Conservation (phyloP, 2,329 filamentous ascomycete species). For the Colletotrichum lindemuthianum region DNA sequence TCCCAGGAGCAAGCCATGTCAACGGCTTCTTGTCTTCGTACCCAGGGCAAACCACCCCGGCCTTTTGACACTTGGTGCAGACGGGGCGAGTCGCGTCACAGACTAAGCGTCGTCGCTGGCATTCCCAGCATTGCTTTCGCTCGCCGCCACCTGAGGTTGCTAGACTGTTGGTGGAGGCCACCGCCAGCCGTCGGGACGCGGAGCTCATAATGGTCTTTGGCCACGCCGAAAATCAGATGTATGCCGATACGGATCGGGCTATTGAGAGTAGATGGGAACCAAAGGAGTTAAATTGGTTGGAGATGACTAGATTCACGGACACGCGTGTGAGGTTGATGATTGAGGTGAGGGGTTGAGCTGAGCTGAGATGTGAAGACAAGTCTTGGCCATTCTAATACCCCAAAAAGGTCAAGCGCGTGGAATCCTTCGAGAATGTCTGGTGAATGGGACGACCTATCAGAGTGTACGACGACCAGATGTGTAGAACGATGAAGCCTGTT, state of each 20-base stretch:
- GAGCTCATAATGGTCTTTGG: background rate
- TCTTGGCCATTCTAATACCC: constrained; percentile 37
- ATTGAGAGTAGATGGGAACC: constrained; percentile 9
- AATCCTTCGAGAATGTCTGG: background rate
- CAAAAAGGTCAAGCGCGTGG: constrained; percentile 22
- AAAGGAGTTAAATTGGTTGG: background rate
- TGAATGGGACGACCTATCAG: too few species aligned
- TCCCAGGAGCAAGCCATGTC: constrained; percentile 50
- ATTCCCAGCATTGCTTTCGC: constrained; percentile 53
- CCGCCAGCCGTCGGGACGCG: background rate
- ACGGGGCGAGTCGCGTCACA: constrained; percentile 50
- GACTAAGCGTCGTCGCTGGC: constrained; percentile 49
- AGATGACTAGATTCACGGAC: background rate
- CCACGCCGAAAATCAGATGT: background rate
- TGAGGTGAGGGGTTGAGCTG: background rate
- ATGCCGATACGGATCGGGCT: constrained; percentile 13
- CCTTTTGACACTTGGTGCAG: constrained; percentile 48
- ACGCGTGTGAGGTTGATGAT: background rate
- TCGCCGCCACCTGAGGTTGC: background rate
- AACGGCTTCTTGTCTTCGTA: constrained; percentile 51
- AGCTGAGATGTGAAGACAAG: background rate
- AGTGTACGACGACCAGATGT: too few species aligned
- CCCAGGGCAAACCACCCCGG: constrained; percentile 49
- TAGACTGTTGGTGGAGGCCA: background rate
- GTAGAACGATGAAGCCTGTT: too few species aligned